Base-by-base conservation (phyloP, 441 rosid species). In the Melastoma candidum region DNA sequence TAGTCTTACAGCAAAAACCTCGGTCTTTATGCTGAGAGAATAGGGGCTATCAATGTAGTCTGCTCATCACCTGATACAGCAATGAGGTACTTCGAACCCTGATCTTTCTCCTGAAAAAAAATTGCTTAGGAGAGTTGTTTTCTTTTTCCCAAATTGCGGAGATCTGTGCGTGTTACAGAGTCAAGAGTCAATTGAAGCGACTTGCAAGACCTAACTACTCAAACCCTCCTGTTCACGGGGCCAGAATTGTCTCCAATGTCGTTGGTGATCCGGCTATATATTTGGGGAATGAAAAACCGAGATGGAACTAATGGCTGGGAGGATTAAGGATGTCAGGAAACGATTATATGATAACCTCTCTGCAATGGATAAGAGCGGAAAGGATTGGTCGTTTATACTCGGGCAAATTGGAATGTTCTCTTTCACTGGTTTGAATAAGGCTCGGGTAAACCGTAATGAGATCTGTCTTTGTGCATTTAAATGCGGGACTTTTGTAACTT, bases 371-470 rank as follows among this genome's bases (percentile, higher is more conserved):
- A 84, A 76, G 68, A 84, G 90, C 22, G 85, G 95, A n/a, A 88
- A 92, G 52, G 98, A 88, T 56, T 88, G 97, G 97, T 88, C 95
- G 48, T 88, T 85, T 66, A 78, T 92, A 54, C 75, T 92, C 6
- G 82, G 74, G 71, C 98, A 85, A 73, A 92, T 92, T 59, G 97
- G 98, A 74, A 92, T 92, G 98, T 88, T 92, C 83, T 88, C 95
- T 6, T 92, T 85, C 74, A 88, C 98, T 0, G 94, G 97, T 63
- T 77, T 92, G 71, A 84, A 71, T 80, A 85, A 79, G 74, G 56
- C 87, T 63, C 96, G 83, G 96, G 98, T 87, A 29, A 36, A 4
- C 6, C 41, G 6, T 3, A 9, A 36, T 36, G 7, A 36, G 6
- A 1, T 17, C 22, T 17, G 22, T 17, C 36, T 3, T 4, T 36